A percentile compares a stretch with the other conserved stretches of the same genome.
Evolutionary conservation across 441 rosid genomes (phyloP).

Genomic region (Populus hybrid): DNA sequence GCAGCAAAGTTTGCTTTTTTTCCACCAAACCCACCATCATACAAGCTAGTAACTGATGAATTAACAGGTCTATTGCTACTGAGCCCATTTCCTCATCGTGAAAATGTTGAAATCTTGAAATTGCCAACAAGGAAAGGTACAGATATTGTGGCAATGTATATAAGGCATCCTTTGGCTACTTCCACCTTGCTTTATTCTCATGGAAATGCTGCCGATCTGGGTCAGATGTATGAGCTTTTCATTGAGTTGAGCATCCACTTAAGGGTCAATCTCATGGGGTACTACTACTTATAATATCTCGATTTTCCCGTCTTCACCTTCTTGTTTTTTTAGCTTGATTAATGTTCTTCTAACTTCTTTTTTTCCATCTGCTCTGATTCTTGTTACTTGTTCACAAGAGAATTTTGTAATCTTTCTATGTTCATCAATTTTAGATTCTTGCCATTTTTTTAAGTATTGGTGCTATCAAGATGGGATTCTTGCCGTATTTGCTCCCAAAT

Average conservation of each 20-base stretch:
- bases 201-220: slow-evolving; percentile 99
- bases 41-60: slow-evolving; percentile 64
- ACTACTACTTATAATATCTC: slow-evolving; percentile 4
- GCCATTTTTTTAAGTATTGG: not conserved
- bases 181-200: slow-evolving; percentile 91
- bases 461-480: not conserved
- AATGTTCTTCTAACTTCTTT: not conserved
- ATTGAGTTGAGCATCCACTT: slow-evolving; percentile 89
- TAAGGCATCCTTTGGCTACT: slow-evolving; percentile 87
- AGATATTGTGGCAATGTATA: slow-evolving; percentile 81
- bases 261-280: slow-evolving; percentile 96
- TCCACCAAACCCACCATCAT: slow-evolving; percentile 93
- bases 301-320: not conserved
- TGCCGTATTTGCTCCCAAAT: not conserved
- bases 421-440: not conserved
- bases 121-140: slow-evolving; percentile 77
- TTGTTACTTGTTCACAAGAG: not conserved
- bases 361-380: not conserved
- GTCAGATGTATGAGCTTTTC: slow-evolving; percentile 99
- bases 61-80: slow-evolving; percentile 73
- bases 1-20: slow-evolving; percentile 98
- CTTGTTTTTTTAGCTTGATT: slow-evolving; percentile 3
- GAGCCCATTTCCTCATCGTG: slow-evolving; percentile 85
- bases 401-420: not conserved
- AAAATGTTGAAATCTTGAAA: slow-evolving; percentile 81